phyloP scores from a whole-genome alignment of 2,329 filamentous ascomycete genomes.

The Fusarium beomiforme region DNA sequence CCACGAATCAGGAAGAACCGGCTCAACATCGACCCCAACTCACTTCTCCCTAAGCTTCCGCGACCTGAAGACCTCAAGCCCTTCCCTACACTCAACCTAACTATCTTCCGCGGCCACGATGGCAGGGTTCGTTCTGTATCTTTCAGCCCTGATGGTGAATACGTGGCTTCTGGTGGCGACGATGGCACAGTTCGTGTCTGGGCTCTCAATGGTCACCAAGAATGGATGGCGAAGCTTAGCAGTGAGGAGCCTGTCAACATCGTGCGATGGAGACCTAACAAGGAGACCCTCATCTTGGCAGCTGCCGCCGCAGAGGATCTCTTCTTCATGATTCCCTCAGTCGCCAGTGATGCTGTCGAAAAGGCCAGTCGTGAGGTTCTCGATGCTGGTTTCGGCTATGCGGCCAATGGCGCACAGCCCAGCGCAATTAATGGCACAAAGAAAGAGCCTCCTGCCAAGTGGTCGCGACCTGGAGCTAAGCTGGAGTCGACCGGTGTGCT shows the following conservation, averaged over 20 bases:
- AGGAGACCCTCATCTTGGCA: conserved; percentile 82
- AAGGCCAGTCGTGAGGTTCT: conserved; percentile 78
- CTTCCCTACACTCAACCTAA: conserved; percentile 90
- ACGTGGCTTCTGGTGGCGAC: conserved; percentile 90
- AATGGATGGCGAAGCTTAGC: conserved; percentile 85
- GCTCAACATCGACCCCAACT: conserved; percentile 95
- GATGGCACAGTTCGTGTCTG: conserved; percentile 93
- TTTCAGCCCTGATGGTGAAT: conserved; percentile 86
- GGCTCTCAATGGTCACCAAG: conserved; percentile 88
- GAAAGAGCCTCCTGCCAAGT: conserved; percentile 82
- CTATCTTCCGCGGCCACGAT: conserved; percentile 87
- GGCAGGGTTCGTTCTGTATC: conserved; percentile 86
- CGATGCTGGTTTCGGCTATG: conserved; percentile 93
- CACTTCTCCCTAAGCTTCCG: conserved; percentile 90
- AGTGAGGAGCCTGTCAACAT: conserved; percentile 83
- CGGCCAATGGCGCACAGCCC: conserved; percentile 71
- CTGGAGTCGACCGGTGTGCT: conserved; percentile 83
- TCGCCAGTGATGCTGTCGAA: conserved; percentile 78
- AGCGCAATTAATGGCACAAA: conserved; percentile 64
- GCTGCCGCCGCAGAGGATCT: conserved; percentile 87
- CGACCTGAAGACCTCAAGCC: conserved; percentile 93
- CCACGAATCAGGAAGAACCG: conserved; percentile 92
- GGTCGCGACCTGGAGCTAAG: conserved; percentile 79
- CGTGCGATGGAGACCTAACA: conserved; percentile 88
- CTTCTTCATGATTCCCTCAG: conserved; percentile 82